These are phyloP conservation scores for Grosmannia clavigera DNA, from an alignment of 2,329 filamentous ascomycete genomes.

Conservation along the genomic window DNA sequence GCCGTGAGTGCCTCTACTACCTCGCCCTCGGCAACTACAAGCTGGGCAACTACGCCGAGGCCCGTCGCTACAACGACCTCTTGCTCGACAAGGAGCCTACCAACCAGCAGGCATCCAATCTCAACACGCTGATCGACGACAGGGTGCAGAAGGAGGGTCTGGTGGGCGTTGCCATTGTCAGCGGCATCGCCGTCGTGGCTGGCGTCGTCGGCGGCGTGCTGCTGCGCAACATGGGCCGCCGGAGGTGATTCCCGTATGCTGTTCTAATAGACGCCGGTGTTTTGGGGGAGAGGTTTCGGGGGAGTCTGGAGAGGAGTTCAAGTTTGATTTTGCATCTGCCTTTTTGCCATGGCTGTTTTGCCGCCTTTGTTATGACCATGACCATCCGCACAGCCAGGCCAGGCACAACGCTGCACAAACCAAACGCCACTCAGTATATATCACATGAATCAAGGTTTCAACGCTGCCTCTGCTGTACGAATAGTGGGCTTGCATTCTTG, in stretches of 20 bases:
- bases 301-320: not conserved
- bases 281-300: not conserved
- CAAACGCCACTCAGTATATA: not conserved
- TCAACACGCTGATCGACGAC: conserved; percentile 83
- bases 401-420: not conserved
- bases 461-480: not conserved
- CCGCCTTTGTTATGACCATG: not conserved
- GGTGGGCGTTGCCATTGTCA: conserved; percentile 88
- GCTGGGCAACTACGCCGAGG: conserved; percentile 93
- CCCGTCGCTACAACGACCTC: conserved; percentile 85
- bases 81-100: conserved; percentile 81
- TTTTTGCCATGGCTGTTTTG: not conserved
- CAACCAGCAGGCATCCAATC: conserved; percentile 80
- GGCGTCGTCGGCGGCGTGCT: conserved; percentile 86
- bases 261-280: not conserved
- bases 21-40: conserved; percentile 96
- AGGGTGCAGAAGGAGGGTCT: conserved; percentile 91
- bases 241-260: conserved; percentile 26
- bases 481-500: not conserved
- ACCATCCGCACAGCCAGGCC: not conserved
- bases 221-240: conserved; percentile 61
- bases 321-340: not conserved
- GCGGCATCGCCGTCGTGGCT: conserved; percentile 81
- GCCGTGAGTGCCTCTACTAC: conserved; percentile 97
- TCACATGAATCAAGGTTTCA: not conserved